Evolutionary conservation across 768 basidiomycete genomes (phyloP).

Genomic region (Hortiboletus flavorubellus): DNA sequence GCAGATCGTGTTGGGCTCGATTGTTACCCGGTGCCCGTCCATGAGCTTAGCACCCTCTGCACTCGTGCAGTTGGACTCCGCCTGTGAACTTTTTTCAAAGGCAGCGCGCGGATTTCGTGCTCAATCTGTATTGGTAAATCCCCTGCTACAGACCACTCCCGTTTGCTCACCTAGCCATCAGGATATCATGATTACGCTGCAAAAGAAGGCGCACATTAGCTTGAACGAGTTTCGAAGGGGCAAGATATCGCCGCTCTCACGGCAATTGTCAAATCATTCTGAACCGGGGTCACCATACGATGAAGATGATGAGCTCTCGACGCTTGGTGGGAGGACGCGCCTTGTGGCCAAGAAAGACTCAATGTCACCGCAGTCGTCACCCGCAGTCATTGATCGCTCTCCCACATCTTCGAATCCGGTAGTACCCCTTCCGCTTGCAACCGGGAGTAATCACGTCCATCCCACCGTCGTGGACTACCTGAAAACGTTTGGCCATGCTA

Average conservation of each 20-base stretch:
- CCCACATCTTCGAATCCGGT: slow-evolving; percentile 71
- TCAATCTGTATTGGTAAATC: slow-evolving; percentile 57
- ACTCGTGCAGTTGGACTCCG: slow-evolving; percentile 68
- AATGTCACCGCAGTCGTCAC: slow-evolving; percentile 45
- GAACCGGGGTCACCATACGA: slow-evolving; percentile 44
- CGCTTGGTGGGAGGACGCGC: slow-evolving; percentile 64
- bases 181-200: slow-evolving; percentile 63
- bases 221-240: slow-evolving; percentile 63
- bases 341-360: slow-evolving; percentile 62
- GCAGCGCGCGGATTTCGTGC: slow-evolving; percentile 65
- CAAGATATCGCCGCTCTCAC: slow-evolving; percentile 42
- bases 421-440: slow-evolving; percentile 63
- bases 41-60: slow-evolving; percentile 77
- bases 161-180: slow-evolving; percentile 26
- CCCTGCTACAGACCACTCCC: neutral
- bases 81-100: slow-evolving; percentile 71
- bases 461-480: slow-evolving; percentile 68
- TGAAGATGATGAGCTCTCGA: slow-evolving; percentile 61
- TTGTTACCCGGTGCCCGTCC: slow-evolving; percentile 75
- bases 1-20: slow-evolving; percentile 67
- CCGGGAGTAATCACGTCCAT: slow-evolving; percentile 50
- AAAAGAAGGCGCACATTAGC: slow-evolving; percentile 62
- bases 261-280: slow-evolving; percentile 31
- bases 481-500: slow-evolving; percentile 48
- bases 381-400: slow-evolving; percentile 51